phyloP scores from a whole-genome alignment of 495 filamentous ascomycete genomes.

The Penicillium simplicissimum region DNA sequence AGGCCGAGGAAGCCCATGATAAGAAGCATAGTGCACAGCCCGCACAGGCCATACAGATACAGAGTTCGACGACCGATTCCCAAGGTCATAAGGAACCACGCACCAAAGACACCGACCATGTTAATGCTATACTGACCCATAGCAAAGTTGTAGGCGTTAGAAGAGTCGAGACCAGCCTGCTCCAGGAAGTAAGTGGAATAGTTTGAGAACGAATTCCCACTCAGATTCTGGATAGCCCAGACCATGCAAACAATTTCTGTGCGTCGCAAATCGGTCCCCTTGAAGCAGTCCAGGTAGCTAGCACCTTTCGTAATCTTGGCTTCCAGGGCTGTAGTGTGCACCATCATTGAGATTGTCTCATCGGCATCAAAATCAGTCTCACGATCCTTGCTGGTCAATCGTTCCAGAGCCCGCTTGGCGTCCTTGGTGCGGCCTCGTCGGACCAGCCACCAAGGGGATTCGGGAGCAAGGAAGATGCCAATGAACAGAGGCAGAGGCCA shows the following conservation, averaged over 20 bases:
- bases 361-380: conserved; percentile 68
- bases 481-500: conserved; percentile 76
- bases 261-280: conserved; percentile 68
- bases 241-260: conserved; percentile 79
- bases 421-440: conserved; percentile 66
- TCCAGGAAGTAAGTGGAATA: conserved; percentile 80
- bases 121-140: conserved; percentile 77
- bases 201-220: conserved; percentile 76
- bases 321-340: conserved; percentile 75
- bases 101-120: conserved; percentile 69
- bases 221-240: conserved; percentile 82
- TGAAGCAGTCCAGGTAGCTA: conserved; percentile 75
- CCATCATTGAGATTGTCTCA: conserved; percentile 83
- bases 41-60: conserved; percentile 67
- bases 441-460: conserved; percentile 83
- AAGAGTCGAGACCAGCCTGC: conserved; percentile 63
- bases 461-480: conserved; percentile 70
- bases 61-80: conserved; percentile 71
- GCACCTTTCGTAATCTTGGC: conserved; percentile 67
- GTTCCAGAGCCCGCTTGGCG: conserved; percentile 66
- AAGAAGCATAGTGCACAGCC: conserved; percentile 65
- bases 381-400: conserved; percentile 58
- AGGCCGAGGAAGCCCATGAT: conserved; percentile 75
- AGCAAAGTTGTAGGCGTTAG: conserved; percentile 66
- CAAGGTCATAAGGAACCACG: conserved; percentile 71